Evolutionary conservation across 2,329 filamentous ascomycete genomes (phyloP).

Genomic region (Colletotrichum shisoi): DNA sequence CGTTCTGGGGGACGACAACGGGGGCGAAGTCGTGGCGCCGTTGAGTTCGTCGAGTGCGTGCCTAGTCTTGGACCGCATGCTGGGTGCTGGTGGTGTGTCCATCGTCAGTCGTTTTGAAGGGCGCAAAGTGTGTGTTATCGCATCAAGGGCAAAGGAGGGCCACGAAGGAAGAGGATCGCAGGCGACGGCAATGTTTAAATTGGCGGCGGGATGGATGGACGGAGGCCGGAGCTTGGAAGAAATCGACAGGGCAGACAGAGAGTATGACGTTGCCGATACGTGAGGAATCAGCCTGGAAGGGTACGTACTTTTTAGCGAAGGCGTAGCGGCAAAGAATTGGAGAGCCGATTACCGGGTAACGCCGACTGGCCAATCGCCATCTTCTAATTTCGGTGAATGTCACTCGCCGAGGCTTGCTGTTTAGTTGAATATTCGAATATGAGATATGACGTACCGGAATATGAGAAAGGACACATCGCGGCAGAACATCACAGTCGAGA

Average conservation of each 20-base stretch:
- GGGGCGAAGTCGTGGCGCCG: conserved; percentile 27
- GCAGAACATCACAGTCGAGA: conserved; percentile 5
- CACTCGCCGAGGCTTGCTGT: conserved; percentile 9
- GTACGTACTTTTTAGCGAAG: conserved; percentile 17
- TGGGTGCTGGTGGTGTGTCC: conserved; percentile 38
- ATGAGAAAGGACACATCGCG: conserved; percentile 30
- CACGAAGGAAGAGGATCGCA: background rate
- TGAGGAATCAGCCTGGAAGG: background rate
- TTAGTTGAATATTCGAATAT: no score
- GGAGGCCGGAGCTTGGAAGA: conserved; percentile 27
- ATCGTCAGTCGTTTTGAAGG: conserved; percentile 15
- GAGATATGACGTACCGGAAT: background rate
- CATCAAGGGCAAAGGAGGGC: conserved; percentile 20
- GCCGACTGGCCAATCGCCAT: conserved; percentile 20
- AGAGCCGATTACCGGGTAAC: conserved; percentile 1
- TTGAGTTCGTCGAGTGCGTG: conserved; percentile 38
- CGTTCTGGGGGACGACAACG: conserved; percentile 35
- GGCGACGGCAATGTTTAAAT: conserved; percentile 12
- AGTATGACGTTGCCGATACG: conserved; percentile 36
- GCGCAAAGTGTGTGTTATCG: conserved; percentile 13
- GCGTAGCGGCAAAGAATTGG: conserved; percentile 3
- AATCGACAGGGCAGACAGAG: conserved; percentile 20
- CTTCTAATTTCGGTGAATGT: background rate
- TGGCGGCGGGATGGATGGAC: conserved; percentile 4
- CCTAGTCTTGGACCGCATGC: conserved; percentile 38